Conservation (phyloP, 495 filamentous ascomycete species). For the Hapsidospora chrysogenum region DNA sequence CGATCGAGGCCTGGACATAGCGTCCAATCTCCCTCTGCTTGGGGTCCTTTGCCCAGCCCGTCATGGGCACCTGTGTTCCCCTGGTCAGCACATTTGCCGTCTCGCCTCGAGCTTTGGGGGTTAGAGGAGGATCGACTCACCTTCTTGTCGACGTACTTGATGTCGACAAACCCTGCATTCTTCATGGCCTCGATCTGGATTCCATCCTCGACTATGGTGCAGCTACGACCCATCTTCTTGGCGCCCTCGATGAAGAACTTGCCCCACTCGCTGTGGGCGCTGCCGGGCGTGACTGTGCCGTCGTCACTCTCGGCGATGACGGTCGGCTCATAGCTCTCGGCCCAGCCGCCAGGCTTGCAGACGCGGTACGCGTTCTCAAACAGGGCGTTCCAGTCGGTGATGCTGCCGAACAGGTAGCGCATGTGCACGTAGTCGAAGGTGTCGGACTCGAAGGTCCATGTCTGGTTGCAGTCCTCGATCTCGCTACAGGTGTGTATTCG, state of each 20-base stretch:
- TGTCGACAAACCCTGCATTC: constrained; percentile 22
- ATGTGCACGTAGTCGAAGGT: constrained; percentile 46
- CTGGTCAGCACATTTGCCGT: too few species aligned
- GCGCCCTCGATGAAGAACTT: constrained; percentile 26
- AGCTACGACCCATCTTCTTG: constrained; percentile 25
- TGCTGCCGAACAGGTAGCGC: constrained; percentile 33
- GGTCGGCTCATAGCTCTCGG: constrained; percentile 34
- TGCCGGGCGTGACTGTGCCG: constrained; percentile 24
- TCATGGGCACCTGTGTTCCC: constrained; percentile 25
- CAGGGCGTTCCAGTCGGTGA: constrained; percentile 36
- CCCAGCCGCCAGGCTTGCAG: constrained; percentile 14
- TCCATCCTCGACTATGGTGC: constrained; percentile 22
- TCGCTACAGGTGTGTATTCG: constrained; percentile 39
- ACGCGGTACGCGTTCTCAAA: constrained; percentile 12
- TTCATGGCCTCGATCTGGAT: constrained; percentile 15
- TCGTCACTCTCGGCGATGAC: constrained; percentile 29
- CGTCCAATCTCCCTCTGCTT: constrained; percentile 30
- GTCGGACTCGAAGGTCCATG: constrained; percentile 27
- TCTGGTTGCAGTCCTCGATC: constrained; percentile 30
- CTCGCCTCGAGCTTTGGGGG: neutral
- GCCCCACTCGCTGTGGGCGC: constrained; percentile 25
- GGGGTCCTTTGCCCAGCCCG: constrained; percentile 33
- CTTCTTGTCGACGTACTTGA: constrained; percentile 20
- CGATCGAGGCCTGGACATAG: constrained; percentile 9
- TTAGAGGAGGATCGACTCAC: constrained; percentile 9